Evolutionary conservation across 1,139 yeast genomes (phyloP), one percentile per base, ranked within the genome.

Genomic region (Candida sp.): DNA sequence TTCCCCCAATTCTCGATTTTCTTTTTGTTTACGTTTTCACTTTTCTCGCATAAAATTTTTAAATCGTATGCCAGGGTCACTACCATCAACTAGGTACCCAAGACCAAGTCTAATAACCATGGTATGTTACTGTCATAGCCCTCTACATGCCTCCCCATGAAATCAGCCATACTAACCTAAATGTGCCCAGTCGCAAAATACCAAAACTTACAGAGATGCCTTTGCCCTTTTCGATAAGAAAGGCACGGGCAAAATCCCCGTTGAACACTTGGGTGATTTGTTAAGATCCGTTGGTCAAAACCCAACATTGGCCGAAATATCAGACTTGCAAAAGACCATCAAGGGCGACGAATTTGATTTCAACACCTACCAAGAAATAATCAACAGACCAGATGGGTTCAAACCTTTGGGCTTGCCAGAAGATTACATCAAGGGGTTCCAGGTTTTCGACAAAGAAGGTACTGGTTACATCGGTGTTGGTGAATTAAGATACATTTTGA

Each of bases 401-500:
- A 88, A 88, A 71, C 86, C 93, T 34, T 81, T 90, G 55, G 97
- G 97, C n/a, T 89, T 88, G 62, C 94, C 96, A 27, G 99, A 94
- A 67, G 99, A 94, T 70, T 94, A 94, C 72, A 85, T 94, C 65
- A 90, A 96, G 66, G 99, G 98, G 1, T 94, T 94, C 83, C 98
- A 94, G 74, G 98, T 94, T 8, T 94, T 94, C 60, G 99, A 94
- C 75, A 96, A 93, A 77, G 97, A 92, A 59, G 85, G 88, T 58
- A 88, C 98, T 23, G 99, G 99, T 6, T 88, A 87, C 74, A 94
- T 94, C 63, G 96, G 98, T 39, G 97, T 94, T 44, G 99, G 99
- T 53, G 98, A 96, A 72, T 83, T 94, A 63, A 85, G 96, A 70
- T 94, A 94, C 72, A 91, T 94, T 68, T 80, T 94, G 69, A 93